These are phyloP conservation scores for Boletellus ananiceps DNA, from an alignment of 768 basidiomycete species.

Conservation along the genomic window DNA sequence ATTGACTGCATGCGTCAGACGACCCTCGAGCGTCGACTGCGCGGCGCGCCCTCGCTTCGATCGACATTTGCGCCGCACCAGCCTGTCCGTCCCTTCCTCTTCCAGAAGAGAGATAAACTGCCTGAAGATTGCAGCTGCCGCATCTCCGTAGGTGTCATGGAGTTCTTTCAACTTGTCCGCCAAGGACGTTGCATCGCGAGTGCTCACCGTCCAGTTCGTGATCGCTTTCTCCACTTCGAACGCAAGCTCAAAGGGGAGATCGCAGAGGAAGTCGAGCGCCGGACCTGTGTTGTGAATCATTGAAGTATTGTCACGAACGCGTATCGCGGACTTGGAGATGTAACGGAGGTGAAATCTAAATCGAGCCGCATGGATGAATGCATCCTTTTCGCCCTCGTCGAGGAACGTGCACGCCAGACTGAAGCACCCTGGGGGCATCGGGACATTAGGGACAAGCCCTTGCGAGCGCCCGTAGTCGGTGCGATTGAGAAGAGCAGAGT, in stretches of 20 bases:
- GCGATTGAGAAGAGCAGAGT: not conserved
- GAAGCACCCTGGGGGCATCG: constrained; percentile 28
- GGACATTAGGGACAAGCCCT: constrained; percentile 23
- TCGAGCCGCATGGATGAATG: constrained; percentile 26
- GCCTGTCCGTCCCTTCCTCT: constrained; percentile 3
- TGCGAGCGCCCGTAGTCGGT: constrained; percentile 17
- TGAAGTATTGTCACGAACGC: constrained; percentile 15
- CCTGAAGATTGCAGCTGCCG: constrained; percentile 23
- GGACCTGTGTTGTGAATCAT: not conserved
- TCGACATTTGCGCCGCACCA: not conserved
- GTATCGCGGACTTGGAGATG: constrained; percentile 6
- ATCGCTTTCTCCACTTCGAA: constrained; percentile 39
- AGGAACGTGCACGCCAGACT: constrained; percentile 29
- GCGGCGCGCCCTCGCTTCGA: not conserved
- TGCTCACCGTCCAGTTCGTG: constrained; percentile 25
- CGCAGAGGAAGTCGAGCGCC: constrained; percentile 23
- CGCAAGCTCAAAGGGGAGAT: constrained; percentile 32
- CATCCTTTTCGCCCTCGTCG: constrained; percentile 20
- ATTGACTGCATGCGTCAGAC: constrained; percentile 14
- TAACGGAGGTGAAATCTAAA: constrained; percentile 20
- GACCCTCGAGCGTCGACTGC: constrained; percentile 9
- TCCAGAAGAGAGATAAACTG: constrained; percentile 19
- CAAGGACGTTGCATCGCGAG: constrained; percentile 21
- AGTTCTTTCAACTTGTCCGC: constrained; percentile 17
- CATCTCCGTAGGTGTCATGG: constrained; percentile 8